These are phyloP conservation scores for Astrocystis sublimbata DNA, from an alignment of 495 filamentous ascomycete species.

Conservation along the genomic window DNA sequence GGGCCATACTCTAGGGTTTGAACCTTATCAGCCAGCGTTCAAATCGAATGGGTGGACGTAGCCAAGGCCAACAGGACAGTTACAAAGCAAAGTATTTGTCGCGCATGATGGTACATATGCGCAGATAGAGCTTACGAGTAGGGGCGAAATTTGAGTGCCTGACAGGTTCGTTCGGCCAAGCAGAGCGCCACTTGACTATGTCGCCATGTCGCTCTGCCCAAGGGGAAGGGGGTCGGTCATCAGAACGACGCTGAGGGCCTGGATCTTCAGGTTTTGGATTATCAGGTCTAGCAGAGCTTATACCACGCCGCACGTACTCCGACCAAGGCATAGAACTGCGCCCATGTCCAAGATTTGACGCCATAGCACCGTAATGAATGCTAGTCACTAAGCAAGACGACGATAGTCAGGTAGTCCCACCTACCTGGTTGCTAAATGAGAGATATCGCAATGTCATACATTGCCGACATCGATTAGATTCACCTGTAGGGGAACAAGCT, in stretches of 20 bases:
- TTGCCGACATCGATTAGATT: neutral
- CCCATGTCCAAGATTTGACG: too few species aligned
- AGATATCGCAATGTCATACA: neutral
- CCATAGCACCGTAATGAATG: too few species aligned
- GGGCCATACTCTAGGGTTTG: constrained; percentile 1
- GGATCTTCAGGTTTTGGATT: neutral
- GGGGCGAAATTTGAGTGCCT: constrained; percentile 2
- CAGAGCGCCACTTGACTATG: neutral
- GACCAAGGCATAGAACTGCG: too few species aligned
- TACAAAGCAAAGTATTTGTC: neutral
- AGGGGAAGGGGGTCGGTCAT: constrained; percentile 1
- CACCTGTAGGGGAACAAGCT: neutral
- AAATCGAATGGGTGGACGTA: neutral
- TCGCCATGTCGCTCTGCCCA: constrained; percentile 6
- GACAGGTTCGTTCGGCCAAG: neutral
- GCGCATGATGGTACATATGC: neutral
- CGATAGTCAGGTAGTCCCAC: too few species aligned
- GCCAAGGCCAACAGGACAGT: neutral
- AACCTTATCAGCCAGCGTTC: neutral
- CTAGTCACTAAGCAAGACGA: too few species aligned
- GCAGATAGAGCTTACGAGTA: constrained; percentile 1
- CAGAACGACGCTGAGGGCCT: neutral
- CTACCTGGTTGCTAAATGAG: too few species aligned
- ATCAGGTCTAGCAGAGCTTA: neutral
- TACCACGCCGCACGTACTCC: too few species aligned